phyloP scores from a whole-genome alignment of 768 basidiomycete species.

The Dioszegia crocea region DNA sequence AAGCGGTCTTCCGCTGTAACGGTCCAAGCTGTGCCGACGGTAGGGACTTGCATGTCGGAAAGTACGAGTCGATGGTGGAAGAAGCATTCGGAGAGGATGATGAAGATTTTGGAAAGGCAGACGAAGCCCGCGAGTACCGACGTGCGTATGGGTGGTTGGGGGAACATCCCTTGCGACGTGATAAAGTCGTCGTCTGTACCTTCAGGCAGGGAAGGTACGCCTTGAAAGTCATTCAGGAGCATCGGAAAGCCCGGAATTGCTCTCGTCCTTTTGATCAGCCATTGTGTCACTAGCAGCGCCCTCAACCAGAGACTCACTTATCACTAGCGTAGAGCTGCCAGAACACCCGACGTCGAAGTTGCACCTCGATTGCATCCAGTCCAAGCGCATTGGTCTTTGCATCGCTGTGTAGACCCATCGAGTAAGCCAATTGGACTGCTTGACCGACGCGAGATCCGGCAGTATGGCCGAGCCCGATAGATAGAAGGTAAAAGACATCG shows the following conservation, averaged over 20 bases:
- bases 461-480: slow-evolving; percentile 38
- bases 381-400: slow-evolving; percentile 29
- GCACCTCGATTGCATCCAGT: slow-evolving; percentile 37
- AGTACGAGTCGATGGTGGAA: slow-evolving; percentile 38
- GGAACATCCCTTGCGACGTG: slow-evolving; percentile 43
- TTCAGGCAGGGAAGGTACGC: slow-evolving; percentile 35
- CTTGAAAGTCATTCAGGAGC: slow-evolving; percentile 46
- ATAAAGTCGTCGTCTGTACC: slow-evolving; percentile 42
- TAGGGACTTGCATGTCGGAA: slow-evolving; percentile 10
- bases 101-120: slow-evolving; percentile 30
- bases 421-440: slow-evolving; percentile 40
- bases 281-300: neutral
- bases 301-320: slow-evolving; percentile 24
- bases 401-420: slow-evolving; percentile 42
- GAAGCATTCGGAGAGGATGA: slow-evolving; percentile 39
- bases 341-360: slow-evolving; percentile 38
- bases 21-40: slow-evolving; percentile 28
- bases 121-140: slow-evolving; percentile 40
- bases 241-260: slow-evolving; percentile 42
- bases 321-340: slow-evolving; percentile 45
- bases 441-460: slow-evolving; percentile 42
- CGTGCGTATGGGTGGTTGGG: slow-evolving; percentile 29
- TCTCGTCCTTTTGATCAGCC: slow-evolving; percentile 25
- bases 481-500: slow-evolving; percentile 41
- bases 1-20: slow-evolving; percentile 30